A percentile compares a stretch with the other conserved stretches of the same genome.
Evolutionary conservation across 2,329 filamentous ascomycete species (phyloP).

Genomic region (Diaporthe humulicola): DNA sequence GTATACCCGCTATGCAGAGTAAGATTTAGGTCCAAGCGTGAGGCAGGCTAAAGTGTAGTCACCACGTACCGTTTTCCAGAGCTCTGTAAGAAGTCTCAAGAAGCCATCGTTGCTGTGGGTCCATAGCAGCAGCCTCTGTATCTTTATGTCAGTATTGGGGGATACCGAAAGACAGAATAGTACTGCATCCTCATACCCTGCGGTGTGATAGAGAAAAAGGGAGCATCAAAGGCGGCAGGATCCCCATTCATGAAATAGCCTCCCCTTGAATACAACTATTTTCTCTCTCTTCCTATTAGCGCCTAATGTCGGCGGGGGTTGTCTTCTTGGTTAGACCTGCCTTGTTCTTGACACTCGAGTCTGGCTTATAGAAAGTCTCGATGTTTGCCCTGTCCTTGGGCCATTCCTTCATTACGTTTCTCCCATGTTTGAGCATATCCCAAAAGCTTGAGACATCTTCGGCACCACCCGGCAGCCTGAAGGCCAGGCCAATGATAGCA

Average conservation of each 20-base stretch:
- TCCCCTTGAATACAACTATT: background rate
- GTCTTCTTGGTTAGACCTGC: background rate
- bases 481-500: constrained; percentile 54
- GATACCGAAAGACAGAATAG: background rate
- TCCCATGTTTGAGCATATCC: constrained; percentile 48
- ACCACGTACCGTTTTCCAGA: constrained; percentile 35
- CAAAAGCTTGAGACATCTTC: constrained; percentile 49
- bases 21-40: background rate
- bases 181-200: background rate
- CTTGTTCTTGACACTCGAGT: background rate
- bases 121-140: constrained; percentile 28
- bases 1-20: constrained; percentile 44
- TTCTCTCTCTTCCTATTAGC: background rate
- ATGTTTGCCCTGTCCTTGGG: constrained; percentile 46
- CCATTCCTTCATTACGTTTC: constrained; percentile 50
- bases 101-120: constrained; percentile 30
- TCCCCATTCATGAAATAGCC: constrained; percentile 52
- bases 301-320: background rate
- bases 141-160: background rate
- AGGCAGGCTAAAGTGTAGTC: background rate
- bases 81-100: constrained; percentile 34
- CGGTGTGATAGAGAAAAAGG: constrained; percentile 53
- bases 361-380: background rate
- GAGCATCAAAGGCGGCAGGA: constrained; percentile 52
- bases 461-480: constrained; percentile 53